Evolutionary conservation across 192 early-diverging fungal genomes (phyloP), one percentile per base, ranked within the genome.

Genomic region (Coemansia sp.): DNA sequence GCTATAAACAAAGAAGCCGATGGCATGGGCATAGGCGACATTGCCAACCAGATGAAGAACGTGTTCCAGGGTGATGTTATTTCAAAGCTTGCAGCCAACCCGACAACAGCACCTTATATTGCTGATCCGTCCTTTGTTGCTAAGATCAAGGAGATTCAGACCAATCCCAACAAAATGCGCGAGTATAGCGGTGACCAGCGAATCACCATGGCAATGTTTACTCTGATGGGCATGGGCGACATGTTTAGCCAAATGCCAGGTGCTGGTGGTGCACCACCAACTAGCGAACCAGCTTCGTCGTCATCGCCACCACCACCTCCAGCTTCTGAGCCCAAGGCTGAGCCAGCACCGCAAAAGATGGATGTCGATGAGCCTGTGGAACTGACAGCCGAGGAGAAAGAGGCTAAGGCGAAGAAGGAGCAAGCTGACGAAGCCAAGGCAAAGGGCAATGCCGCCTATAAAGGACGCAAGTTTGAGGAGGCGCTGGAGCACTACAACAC

Each of bases 401-500:
- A 92, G 44, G 81, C 72, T 44, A 79, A 79, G 18, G 78, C 79
- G 37, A 73, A 82, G 54, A 91, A 91, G 70, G 70, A 80, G 20
- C 85, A 89, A 72, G 90, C 81, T 21, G 72, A 74, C 52, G 68
- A 80, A 51, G 86, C 84, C 68, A 99, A 99, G 84, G 87, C 90
- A 49, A 68, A 85, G 52, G 96, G 94, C 28, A 97, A 95, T 67
- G 78, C 75, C 16, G 82, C 85, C 33, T 99, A 99, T 82, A 99
- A 99, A 81, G 86, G 91, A 63, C 84, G 91, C 50, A 59, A 91
- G 43, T 97, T 99, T 78, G 89, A 90, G 10, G 82, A 85, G 50
- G 96, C 96, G 6, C 65, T 99, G 42, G 77, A 80, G 49, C 88
- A 94, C 78, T 99, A 99, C 73, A 66, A 80, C 73, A 89, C 88